A percentile compares a stretch with the other conserved stretches of the same genome.
Evolutionary conservation across 768 basidiomycete genomes (phyloP).

Genomic region (Nidularia pulvinata): DNA sequence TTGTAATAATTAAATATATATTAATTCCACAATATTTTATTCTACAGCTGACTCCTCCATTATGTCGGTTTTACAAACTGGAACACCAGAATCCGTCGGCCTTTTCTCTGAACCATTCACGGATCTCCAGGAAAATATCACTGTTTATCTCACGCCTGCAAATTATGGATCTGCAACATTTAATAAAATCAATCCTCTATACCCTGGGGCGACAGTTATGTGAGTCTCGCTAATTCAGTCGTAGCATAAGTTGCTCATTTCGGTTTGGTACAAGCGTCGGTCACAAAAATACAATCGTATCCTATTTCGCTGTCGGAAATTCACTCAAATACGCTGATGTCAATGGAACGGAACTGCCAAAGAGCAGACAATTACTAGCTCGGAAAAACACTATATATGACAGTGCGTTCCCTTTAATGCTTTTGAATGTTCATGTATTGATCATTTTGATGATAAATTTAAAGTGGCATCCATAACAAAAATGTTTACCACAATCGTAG

Average conservation of each 20-base stretch:
- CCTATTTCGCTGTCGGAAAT: slow-evolving; percentile 21
- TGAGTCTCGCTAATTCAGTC: slow-evolving; percentile 3
- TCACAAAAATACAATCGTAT: slow-evolving; percentile 18
- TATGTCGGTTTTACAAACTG: slow-evolving; percentile 3
- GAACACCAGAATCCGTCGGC: slow-evolving; percentile 12
- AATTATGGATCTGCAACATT: slow-evolving; percentile 18
- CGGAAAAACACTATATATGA: slow-evolving; percentile 20
- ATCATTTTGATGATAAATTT: not conserved
- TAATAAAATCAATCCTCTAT: slow-evolving; percentile 16
- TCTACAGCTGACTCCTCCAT: not conserved
- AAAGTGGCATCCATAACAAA: slow-evolving; percentile 27
- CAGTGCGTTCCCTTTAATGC: slow-evolving; percentile 10
- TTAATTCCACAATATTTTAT: not conserved
- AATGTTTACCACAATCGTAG: slow-evolving; percentile 20
- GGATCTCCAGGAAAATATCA: slow-evolving; percentile 18
- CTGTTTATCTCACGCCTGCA: slow-evolving; percentile 12
- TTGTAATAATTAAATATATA: too few species aligned
- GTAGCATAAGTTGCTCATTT: not conserved
- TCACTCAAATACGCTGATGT: slow-evolving; percentile 15
- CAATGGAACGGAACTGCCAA: slow-evolving; percentile 15
- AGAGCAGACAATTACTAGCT: slow-evolving; percentile 9
- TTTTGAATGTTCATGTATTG: not conserved
- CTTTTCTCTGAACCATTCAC: slow-evolving; percentile 12
- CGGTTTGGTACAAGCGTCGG: slow-evolving; percentile 8
- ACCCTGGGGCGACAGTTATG: slow-evolving; percentile 21